Conservation (phyloP, 257 asterid species). For the Solanum ahanhuiri region DNA sequence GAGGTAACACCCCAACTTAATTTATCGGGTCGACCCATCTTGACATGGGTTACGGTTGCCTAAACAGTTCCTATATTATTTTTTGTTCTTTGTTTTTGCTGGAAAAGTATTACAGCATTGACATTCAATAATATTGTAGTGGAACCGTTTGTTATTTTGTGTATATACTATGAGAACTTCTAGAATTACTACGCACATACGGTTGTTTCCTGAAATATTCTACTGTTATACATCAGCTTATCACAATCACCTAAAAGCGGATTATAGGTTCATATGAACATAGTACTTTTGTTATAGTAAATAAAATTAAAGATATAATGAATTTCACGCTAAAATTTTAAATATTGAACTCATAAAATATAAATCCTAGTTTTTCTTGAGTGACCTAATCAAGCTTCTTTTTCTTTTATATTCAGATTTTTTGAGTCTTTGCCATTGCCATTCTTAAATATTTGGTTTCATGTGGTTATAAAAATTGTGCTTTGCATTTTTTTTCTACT, state of each 20-base stretch:
- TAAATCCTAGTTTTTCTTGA: not conserved
- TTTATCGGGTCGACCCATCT: not conserved
- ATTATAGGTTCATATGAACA: not conserved
- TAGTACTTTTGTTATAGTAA: not conserved
- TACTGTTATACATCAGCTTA: not conserved
- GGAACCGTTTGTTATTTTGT: not conserved
- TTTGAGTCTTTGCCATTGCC: not conserved
- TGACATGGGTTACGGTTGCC: not conserved
- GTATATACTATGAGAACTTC: not conserved
- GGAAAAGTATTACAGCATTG: not conserved
- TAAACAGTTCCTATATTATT: not conserved
- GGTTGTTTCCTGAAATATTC: not conserved
- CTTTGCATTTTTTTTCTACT: not conserved
- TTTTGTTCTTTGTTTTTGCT: not conserved
- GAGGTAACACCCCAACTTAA: not conserved
- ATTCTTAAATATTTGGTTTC: not conserved
- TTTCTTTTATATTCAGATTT: not conserved
- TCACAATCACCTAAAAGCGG: not conserved
- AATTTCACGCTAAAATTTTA: not conserved
- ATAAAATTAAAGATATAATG: not conserved
- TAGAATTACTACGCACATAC: not conserved
- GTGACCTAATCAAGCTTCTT: not conserved
- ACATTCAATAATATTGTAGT: not conserved
- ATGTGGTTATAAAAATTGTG: not conserved
- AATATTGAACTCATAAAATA: not conserved